phyloP scores from a whole-genome alignment of 257 asterid genomes.

The Scutellaria barbata region DNA sequence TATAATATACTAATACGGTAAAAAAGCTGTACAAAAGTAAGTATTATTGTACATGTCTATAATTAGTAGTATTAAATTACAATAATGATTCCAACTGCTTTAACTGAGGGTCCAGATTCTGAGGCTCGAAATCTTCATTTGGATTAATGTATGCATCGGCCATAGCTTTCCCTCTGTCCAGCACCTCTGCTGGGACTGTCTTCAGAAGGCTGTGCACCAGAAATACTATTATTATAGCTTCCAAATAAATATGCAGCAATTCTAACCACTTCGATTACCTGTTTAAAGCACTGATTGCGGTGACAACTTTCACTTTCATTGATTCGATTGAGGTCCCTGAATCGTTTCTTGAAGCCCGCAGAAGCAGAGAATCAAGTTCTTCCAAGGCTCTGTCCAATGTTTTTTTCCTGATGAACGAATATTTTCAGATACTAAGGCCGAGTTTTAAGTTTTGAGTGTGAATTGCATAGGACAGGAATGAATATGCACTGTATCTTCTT shows the following conservation, averaged over 20 bases:
- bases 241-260: not conserved
- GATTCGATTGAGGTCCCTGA: conserved; percentile 59
- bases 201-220: conserved; percentile 63
- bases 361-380: conserved; percentile 89
- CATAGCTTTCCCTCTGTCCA: conserved; percentile 80
- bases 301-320: conserved; percentile 62
- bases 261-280: conserved; percentile 46
- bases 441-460: no score
- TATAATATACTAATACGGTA: not conserved
- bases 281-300: conserved; percentile 70
- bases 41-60: no score
- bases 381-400: conserved; percentile 71
- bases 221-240: conserved; percentile 5
- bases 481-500: no score
- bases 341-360: conserved; percentile 81
- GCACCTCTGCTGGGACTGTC: conserved; percentile 80
- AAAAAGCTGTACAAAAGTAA: not conserved
- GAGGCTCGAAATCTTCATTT: conserved; percentile 45
- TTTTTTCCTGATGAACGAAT: no score
- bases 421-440: no score
- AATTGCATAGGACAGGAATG: no score
- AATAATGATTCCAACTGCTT: conserved; percentile 72
- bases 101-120: conserved; percentile 58
- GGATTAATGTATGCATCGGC: conserved; percentile 71
- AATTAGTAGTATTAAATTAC: conserved; percentile 31